These are phyloP conservation scores for Cantharellus cinnabarinus DNA, from an alignment of 768 basidiomycete genomes.

Conservation along the genomic window DNA sequence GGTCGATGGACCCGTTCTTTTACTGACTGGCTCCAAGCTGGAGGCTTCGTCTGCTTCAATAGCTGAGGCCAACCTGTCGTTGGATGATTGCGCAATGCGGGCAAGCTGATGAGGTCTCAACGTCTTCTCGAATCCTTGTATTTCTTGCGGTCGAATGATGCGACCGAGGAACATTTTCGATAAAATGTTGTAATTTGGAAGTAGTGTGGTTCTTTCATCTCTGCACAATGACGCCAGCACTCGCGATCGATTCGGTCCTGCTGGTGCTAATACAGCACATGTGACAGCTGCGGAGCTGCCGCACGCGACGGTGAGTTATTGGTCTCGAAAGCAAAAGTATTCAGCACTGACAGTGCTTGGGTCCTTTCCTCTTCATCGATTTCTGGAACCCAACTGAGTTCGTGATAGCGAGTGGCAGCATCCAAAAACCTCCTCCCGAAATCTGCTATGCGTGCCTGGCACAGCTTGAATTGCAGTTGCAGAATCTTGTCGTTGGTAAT, in stretches of 20 bases:
- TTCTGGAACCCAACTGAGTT: slow-evolving; percentile 74
- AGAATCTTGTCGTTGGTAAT: slow-evolving; percentile 61
- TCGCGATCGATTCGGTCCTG: slow-evolving; percentile 88
- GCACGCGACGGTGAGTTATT: neutral
- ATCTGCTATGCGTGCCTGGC: slow-evolving; percentile 87
- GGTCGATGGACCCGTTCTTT: slow-evolving; percentile 78
- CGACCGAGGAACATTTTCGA: slow-evolving; percentile 98
- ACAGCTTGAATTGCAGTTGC: slow-evolving; percentile 69
- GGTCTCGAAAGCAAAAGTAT: neutral
- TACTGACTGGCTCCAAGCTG: slow-evolving; percentile 28
- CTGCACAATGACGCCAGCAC: slow-evolving; percentile 82
- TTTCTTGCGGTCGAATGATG: slow-evolving; percentile 75
- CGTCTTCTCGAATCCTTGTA: slow-evolving; percentile 72
- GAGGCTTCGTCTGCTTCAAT: slow-evolving; percentile 24
- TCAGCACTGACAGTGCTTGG: slow-evolving; percentile 57
- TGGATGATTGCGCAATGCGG: slow-evolving; percentile 66
- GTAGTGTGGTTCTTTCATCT: slow-evolving; percentile 70
- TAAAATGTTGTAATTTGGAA: slow-evolving; percentile 74
- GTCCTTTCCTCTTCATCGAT: slow-evolving; percentile 87
- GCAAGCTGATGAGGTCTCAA: slow-evolving; percentile 89
- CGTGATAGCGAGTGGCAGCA: slow-evolving; percentile 85
- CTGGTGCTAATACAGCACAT: slow-evolving; percentile 90
- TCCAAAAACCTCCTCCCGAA: slow-evolving; percentile 84
- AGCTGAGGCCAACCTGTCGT: slow-evolving; percentile 55
- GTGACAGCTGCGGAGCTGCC: slow-evolving; percentile 74